Evolutionary conservation across 371 early-diverging fungal genomes (phyloP).

Genomic region (Mortierella sp.): DNA sequence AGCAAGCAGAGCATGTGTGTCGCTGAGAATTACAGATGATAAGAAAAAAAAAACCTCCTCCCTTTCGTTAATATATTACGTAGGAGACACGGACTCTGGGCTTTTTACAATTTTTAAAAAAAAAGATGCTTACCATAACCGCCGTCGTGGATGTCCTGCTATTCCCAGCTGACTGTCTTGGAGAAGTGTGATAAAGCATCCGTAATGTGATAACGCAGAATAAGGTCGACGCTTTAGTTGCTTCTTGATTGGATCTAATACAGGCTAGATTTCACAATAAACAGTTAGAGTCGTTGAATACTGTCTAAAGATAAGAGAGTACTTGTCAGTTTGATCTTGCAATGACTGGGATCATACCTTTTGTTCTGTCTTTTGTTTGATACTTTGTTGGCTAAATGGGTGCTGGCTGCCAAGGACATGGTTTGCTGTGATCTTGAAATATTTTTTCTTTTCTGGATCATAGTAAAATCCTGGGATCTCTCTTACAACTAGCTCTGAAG

Average conservation of each 20-base stretch:
- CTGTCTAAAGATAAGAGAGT: background rate
- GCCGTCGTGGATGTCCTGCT: conserved; percentile 32
- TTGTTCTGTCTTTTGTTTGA: conserved; percentile 28
- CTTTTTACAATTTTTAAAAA: background rate
- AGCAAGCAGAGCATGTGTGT: conserved; percentile 30
- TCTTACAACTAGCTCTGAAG: conserved; percentile 16
- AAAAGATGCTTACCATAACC: conserved; percentile 30
- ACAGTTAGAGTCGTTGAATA: background rate
- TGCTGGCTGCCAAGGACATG: conserved; percentile 45
- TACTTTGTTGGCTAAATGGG: conserved; percentile 52
- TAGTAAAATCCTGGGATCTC: conserved; percentile 71
- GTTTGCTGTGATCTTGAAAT: conserved; percentile 63
- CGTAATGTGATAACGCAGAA: conserved; percentile 11
- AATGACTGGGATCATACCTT: conserved; percentile 36
- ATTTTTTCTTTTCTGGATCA: conserved; percentile 64
- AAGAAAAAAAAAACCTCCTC: background rate
- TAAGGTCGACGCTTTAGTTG: conserved; percentile 4
- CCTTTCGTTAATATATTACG: too few species aligned
- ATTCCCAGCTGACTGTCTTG: conserved; percentile 33
- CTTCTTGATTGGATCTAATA: conserved; percentile 27
- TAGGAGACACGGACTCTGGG: background rate
- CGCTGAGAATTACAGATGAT: conserved; percentile 10
- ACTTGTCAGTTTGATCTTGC: too few species aligned
- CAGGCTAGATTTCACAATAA: conserved; percentile 20
- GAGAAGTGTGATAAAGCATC: conserved; percentile 29